Evolutionary conservation across 495 filamentous ascomycete species (phyloP).

Genomic region (Aspergillus incahuasiensis): DNA sequence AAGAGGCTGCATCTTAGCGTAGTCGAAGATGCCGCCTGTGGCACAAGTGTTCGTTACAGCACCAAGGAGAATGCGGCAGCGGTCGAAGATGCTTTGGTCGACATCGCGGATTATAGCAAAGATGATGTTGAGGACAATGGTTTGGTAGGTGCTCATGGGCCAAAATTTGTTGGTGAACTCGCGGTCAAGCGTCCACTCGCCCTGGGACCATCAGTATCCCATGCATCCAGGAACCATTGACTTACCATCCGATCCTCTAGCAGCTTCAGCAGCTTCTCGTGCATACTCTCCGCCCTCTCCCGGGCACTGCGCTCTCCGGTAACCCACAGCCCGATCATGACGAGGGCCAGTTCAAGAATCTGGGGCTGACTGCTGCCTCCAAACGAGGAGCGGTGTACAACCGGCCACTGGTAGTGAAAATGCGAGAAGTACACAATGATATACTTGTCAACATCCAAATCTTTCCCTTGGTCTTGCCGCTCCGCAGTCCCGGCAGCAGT

Average conservation of each 20-base stretch:
- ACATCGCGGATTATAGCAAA: not conserved
- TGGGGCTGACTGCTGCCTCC: not conserved
- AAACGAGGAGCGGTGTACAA: not conserved
- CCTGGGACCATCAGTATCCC: not conserved
- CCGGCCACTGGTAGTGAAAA: not conserved
- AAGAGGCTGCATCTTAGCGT: not conserved
- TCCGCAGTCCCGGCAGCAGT: not conserved
- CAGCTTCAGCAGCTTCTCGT: not conserved
- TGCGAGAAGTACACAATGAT: not conserved
- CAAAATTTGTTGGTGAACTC: not conserved
- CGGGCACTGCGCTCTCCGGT: not conserved
- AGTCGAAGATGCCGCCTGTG: not conserved
- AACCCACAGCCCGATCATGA: conserved; percentile 2
- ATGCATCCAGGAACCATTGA: not conserved
- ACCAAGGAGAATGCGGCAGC: not conserved
- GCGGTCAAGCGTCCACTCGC: not conserved
- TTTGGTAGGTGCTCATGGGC: not conserved
- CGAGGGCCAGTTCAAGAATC: not conserved
- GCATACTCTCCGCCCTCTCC: not conserved
- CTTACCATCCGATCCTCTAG: not conserved
- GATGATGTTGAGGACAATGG: not conserved
- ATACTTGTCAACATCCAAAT: not conserved
- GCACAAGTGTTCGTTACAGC: not conserved
- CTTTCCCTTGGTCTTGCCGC: not conserved
- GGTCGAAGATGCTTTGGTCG: not conserved